Evolutionary conservation across 2,329 filamentous ascomycete species (phyloP).

Genomic region (Penicillium verrucosum): DNA sequence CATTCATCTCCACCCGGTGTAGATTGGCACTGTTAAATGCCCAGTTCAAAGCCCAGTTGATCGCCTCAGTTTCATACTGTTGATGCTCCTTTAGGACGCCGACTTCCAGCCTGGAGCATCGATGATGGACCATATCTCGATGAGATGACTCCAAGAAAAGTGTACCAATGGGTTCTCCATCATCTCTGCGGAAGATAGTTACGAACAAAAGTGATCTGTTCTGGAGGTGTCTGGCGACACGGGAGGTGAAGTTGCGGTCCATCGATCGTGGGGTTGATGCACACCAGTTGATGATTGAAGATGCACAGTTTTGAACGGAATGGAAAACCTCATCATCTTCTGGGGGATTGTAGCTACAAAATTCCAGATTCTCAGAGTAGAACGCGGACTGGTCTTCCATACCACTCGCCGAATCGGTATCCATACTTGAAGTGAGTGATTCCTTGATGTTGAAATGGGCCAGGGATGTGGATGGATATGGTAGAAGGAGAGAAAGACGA

Average conservation of each 20-base stretch:
- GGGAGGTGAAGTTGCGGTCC: background rate
- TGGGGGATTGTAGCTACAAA: background rate
- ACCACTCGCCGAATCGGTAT: too few relatives aligned
- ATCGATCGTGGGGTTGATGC: background rate
- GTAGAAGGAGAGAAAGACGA: too few relatives aligned
- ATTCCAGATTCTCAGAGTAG: background rate
- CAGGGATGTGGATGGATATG: background rate
- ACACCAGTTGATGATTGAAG: background rate
- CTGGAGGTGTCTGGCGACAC: background rate
- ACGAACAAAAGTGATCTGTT: background rate
- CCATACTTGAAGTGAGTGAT: background rate
- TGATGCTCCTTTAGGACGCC: too few relatives aligned
- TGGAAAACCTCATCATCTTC: background rate
- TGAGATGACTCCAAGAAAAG: background rate
- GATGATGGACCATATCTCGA: background rate
- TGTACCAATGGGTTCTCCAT: background rate
- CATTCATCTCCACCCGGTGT: background rate
- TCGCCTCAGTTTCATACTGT: background rate
- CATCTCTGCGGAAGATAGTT: background rate
- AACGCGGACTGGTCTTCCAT: background rate
- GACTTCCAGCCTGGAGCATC: background rate
- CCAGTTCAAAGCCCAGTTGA: background rate
- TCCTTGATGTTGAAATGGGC: background rate
- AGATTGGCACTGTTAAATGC: background rate
- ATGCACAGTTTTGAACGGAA: background rate